Evolutionary conservation across 1,284 basidiomycete species (phyloP), one percentile per base, ranked within the genome.

Genomic region (Pyrrhoderma noxium): DNA sequence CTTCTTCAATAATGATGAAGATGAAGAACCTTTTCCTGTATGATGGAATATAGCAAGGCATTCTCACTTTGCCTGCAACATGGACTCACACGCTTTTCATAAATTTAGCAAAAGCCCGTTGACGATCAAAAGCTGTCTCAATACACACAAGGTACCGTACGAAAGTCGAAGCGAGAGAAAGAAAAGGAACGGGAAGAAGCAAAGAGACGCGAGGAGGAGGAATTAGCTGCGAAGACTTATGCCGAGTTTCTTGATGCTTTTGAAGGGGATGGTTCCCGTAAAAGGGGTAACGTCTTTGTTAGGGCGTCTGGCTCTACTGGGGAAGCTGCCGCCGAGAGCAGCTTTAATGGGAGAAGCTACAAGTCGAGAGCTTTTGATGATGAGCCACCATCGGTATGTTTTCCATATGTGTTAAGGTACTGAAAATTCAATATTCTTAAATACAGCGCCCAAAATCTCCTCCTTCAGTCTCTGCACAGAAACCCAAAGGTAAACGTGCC

Each of bases 181-280:
- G 93, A 96, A 63, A 80, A 85, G 59, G 93, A 96, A 64, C 83
- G 82, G 45, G 92, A 90, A 43, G 89, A 90, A 52, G 88, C 85
- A 31, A 93, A 93, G 69, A 82, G 82, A 63, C 80, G 75, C 58
- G 83, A 89, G 63, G 84, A 89, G 60, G 91, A 93, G 62, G 86
- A 85, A 54, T 77, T 82, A 59, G 83, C 85, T 40, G 84, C 79
- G 4, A 79, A 76, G 61, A 84, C 83, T 3, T 93, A 93, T 64
- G 87, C 83, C 3, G 93, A 95, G 62, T 94, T 92, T 65, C 65
- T 93, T 57, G 84, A 90, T 58, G 83, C 80, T 9, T 95, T 94
- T 61, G 89, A 93, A 49, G 85, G 82, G 4, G 85, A 87, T 37
- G 79, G 76, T 27, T 69, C 69, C 3, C 66, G 67, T 45, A 74